phyloP scores from a whole-genome alignment of 352 stramenopile species.

The Phytophthora agathidicida region DNA sequence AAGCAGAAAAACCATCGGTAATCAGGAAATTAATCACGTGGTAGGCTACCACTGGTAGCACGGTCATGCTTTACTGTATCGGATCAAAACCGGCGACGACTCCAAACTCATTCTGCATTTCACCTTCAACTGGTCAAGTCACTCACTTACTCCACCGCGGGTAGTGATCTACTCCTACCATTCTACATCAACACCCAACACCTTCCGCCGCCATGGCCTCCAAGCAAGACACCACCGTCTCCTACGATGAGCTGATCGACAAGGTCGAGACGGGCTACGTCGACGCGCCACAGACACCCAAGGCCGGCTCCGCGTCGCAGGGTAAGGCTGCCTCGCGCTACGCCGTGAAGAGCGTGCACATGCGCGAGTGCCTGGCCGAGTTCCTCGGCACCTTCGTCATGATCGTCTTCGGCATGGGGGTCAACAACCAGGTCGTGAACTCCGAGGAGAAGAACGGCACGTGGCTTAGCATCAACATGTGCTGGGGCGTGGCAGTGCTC shows the following conservation, averaged over 20 bases:
- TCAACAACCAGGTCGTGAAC: conserved; percentile 58
- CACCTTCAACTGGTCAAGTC: conserved; percentile 17
- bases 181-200: conserved; percentile 1
- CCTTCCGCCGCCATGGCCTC: conserved; percentile 7
- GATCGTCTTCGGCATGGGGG: conserved; percentile 62
- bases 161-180: too few relatives aligned
- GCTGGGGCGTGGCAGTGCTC: conserved; percentile 54
- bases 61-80: too few relatives aligned
- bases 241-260: conserved; percentile 22
- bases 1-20: too few relatives aligned
- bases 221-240: conserved; percentile 26
- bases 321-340: conserved; percentile 1
- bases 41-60: too few relatives aligned
- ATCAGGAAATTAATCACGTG: too few relatives aligned
- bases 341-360: conserved; percentile 29
- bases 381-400: conserved; percentile 55
- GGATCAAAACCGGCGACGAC: too few relatives aligned
- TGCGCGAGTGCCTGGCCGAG: conserved; percentile 51
- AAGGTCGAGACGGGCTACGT: conserved; percentile 27
- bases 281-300: conserved; percentile 8
- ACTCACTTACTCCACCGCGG: conserved; percentile 5
- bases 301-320: conserved; percentile 19
- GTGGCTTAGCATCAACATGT: conserved; percentile 60
- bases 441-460: conserved; percentile 52
- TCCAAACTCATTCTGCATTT: conserved; percentile 22